These are phyloP conservation scores for Dictyostelium firmibasis DNA, from an alignment of 78 protist genomes.

Conservation along the genomic window DNA sequence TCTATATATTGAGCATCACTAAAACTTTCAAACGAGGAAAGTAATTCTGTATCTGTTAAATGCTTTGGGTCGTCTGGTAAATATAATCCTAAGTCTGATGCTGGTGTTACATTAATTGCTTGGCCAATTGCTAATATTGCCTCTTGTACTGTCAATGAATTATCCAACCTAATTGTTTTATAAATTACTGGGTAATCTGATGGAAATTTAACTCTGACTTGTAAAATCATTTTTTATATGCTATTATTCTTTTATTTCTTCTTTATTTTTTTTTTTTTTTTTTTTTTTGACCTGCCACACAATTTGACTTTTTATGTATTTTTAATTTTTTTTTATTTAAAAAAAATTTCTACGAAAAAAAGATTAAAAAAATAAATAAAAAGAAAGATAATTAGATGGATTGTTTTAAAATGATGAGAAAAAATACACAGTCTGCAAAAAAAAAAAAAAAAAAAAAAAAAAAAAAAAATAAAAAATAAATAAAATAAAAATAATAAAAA, in stretches of 20 bases:
- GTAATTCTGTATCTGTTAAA: not conserved
- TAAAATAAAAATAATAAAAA: too few relatives aligned
- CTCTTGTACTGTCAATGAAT: conserved; percentile 54
- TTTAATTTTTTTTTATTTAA: too few relatives aligned
- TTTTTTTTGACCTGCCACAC: not conserved
- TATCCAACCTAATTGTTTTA: conserved; percentile 51
- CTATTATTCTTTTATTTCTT: not conserved
- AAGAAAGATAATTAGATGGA: not conserved
- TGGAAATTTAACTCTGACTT: conserved; percentile 75
- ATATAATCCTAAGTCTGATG: conserved; percentile 64
- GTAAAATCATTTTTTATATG: not conserved
- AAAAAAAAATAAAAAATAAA: too few relatives aligned
- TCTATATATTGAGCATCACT: conserved; percentile 24
- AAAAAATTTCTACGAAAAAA: not conserved
- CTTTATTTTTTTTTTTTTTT: not conserved
- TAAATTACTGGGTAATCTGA: conserved; percentile 59
- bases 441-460: too few relatives aligned
- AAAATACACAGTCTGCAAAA: too few relatives aligned
- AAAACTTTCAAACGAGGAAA: conserved; percentile 10
- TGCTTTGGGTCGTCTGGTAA: conserved; percentile 27
- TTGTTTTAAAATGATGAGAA: not conserved
- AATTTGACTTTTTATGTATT: not conserved
- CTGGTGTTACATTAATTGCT: conserved; percentile 47
- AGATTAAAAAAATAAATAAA: too few relatives aligned
- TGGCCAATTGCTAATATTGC: conserved; percentile 56